phyloP scores from a whole-genome alignment of 2,329 filamentous ascomycete species.

The Blastomyces emzantsi region DNA sequence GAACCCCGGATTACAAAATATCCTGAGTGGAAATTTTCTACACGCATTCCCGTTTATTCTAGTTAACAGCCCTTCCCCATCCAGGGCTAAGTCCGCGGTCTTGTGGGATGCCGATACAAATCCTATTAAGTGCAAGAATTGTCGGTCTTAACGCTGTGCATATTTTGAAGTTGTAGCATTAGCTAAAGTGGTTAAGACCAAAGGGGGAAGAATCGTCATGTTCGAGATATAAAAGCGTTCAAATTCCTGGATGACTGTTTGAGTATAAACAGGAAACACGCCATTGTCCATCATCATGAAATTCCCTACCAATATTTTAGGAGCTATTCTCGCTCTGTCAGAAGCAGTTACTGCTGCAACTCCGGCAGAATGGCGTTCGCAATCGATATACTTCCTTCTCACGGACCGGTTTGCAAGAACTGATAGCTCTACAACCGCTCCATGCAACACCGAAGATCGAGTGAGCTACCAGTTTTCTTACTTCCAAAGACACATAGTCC shows the following conservation, averaged over 20 bases:
- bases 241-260: not conserved
- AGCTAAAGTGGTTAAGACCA: not conserved
- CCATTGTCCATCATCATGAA: not conserved
- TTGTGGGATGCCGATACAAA: not conserved
- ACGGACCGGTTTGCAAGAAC: slow-evolving; percentile 40
- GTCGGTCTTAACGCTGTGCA: not conserved
- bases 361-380: slow-evolving; percentile 31
- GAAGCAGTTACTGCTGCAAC: slow-evolving; percentile 18
- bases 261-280: not conserved
- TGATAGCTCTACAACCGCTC: slow-evolving; percentile 23
- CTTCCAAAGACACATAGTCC: not conserved
- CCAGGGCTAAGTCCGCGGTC: not conserved
- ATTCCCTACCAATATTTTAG: not conserved
- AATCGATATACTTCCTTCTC: slow-evolving; percentile 40
- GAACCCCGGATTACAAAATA: not conserved
- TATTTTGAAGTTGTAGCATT: not conserved
- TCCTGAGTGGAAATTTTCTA: not conserved
- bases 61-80: not conserved
- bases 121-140: no score
- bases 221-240: not conserved
- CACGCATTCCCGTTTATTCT: not conserved
- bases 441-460: not conserved
- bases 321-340: not conserved
- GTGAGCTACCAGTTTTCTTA: not conserved
- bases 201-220: not conserved